Base-by-base conservation (phyloP, 176 grass and related monocot genomes). In the Avena eriantha region DNA sequence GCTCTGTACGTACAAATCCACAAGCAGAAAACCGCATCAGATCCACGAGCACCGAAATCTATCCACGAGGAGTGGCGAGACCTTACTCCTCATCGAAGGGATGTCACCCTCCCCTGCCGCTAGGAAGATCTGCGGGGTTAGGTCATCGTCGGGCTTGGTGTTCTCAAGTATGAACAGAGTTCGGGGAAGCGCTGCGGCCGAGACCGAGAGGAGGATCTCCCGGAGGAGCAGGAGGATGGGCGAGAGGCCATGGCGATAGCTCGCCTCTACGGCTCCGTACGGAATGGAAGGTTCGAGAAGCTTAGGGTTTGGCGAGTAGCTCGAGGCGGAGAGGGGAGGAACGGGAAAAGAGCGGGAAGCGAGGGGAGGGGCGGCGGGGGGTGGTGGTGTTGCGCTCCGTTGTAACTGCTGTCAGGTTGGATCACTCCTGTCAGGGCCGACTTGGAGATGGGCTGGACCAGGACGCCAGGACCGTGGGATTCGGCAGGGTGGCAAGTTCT, bases 271-370 rank as follows among this genome's bases (percentile, higher is more conserved):
- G 29, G 12, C 26, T 33, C 9, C 3, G 8, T 24, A 0, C 1
- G 24, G 64, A 8, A 7, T 34, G 26, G 64, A 67, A 67, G 64
- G 64, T 67, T 67, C 29, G 14, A 35, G 31, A 67, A 67, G 64
- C 29, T 67, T 67, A 67, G 64, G 64, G 29, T 67, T 67, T 18
- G 64, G 29, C 29, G 64, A 67, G 26, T 33, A 33, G 26, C 24
- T 66, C 4, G 26, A 56, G 53, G 53, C 17, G 48, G 53, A 47
- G 53, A 17, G 17, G 6, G 18, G 61, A 31, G 24, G 61, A 65
- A 65, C 2, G 61, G 61, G 63, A 66, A 66, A 66, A 66, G 63
- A 34, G 31, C 64, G 64, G 64, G 64, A 67, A 67, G 64, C 64
- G 29, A 18, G 64, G 14, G 64, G 14, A 41, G 29, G 64, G 64